A percentile compares a stretch with the other conserved stretches of the same genome.
Conservation (phyloP, 306 rosid species). For the Fragaria nilgerrensis region DNA sequence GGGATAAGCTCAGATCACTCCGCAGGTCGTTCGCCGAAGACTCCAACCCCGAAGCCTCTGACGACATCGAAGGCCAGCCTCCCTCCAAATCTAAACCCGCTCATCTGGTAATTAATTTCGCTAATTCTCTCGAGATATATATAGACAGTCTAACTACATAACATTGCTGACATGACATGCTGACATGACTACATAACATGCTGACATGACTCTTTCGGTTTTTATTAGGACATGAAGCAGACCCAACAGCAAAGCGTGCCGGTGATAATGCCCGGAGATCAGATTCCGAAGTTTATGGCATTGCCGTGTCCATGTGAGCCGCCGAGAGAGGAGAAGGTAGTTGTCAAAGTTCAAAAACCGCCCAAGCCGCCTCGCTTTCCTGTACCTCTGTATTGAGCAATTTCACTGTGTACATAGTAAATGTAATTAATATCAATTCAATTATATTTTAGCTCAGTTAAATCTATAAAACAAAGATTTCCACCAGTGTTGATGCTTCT, state of each 20-base stretch:
- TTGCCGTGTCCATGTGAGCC: conserved; percentile 83
- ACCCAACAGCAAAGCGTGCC: conserved; percentile 54
- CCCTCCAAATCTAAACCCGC: conserved; percentile 44
- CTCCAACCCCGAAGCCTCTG: conserved; percentile 14
- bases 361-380: conserved; percentile 53
- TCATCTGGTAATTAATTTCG: conserved; percentile 32
- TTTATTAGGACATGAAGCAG: conserved; percentile 40
- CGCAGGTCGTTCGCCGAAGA: conserved; percentile 43
- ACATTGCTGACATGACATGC: too few relatives aligned
- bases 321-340: conserved; percentile 38
- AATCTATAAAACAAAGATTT: neutral
- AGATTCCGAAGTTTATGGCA: conserved; percentile 78
- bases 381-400: conserved; percentile 44
- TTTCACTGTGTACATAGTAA: conserved; percentile 15
- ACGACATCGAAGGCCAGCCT: conserved; percentile 31
- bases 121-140: neutral
- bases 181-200: neutral
- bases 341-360: conserved; percentile 39
- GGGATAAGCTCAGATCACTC: conserved; percentile 87
- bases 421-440: neutral
- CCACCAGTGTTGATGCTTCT: conserved; percentile 6
- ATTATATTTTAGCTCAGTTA: neutral
- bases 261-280: conserved; percentile 91
- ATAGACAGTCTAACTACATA: neutral
- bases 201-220: neutral